Conservation (phyloP, 2,329 filamentous ascomycete genomes). For the Botrytis cinerea region DNA sequence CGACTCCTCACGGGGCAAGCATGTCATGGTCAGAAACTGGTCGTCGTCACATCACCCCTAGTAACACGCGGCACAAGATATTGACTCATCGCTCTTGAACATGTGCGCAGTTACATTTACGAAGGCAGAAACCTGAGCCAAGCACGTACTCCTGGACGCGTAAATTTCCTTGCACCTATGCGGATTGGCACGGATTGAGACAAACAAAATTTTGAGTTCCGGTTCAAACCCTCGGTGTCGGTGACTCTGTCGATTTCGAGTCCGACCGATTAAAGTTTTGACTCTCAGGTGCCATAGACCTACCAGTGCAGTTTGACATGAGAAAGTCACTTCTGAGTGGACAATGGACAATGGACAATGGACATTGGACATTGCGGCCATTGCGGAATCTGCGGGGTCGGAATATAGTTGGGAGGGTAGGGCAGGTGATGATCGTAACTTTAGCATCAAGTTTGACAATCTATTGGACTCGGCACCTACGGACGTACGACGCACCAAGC, state of each 20-base stretch:
- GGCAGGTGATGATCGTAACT: neutral
- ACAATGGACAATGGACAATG: neutral
- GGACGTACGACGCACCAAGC: neutral
- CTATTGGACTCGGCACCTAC: neutral
- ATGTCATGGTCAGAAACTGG: neutral
- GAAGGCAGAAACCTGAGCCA: neutral
- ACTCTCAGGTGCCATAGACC: neutral
- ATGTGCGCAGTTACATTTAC: neutral
- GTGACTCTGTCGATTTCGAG: neutral
- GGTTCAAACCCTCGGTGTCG: neutral
- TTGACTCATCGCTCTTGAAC: neutral
- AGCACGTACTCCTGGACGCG: neutral
- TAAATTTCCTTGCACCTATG: neutral
- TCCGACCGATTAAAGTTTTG: neutral
- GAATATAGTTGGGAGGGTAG: neutral
- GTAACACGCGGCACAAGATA: neutral
- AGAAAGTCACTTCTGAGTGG: neutral
- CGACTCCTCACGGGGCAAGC: neutral
- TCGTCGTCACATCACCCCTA: neutral
- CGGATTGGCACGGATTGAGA: neutral
- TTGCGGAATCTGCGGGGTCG: slow-evolving; percentile 6
- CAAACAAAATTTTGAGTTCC: neutral
- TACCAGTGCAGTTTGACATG: neutral
- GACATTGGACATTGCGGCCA: neutral
- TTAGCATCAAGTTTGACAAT: neutral